A percentile compares a stretch with the other conserved stretches of the same genome.
Evolutionary conservation across 306 rosid genomes (phyloP).

Genomic region (Quercus suber): DNA sequence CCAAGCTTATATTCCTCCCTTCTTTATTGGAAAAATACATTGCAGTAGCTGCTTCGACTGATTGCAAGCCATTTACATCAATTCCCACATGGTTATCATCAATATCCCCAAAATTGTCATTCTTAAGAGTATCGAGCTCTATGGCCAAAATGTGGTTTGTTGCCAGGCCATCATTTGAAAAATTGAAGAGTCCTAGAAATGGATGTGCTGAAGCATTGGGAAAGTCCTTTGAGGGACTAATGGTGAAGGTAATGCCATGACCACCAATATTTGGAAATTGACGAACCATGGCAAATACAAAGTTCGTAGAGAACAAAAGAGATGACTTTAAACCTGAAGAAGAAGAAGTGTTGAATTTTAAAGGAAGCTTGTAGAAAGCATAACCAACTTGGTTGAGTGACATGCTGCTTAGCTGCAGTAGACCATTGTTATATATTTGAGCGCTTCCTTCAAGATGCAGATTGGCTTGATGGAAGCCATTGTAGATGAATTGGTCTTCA

Average conservation of each 20-base stretch:
- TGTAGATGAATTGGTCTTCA: too few relatives aligned
- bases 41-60: not conserved
- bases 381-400: too few relatives aligned
- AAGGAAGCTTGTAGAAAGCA: too few relatives aligned
- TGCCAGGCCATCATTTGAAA: not conserved
- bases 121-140: conserved; percentile 8
- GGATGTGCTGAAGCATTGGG: not conserved
- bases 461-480: too few relatives aligned
- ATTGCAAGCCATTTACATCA: conserved; percentile 23
- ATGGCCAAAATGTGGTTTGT: conserved; percentile 32
- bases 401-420: too few relatives aligned
- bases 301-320: too few relatives aligned
- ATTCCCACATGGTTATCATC: conserved; percentile 25
- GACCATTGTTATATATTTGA: too few relatives aligned
- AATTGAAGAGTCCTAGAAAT: not conserved
- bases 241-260: conserved; percentile 28
- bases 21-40: not conserved
- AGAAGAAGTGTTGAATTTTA: too few relatives aligned
- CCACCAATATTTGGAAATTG: not conserved
- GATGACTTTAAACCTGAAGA: too few relatives aligned
- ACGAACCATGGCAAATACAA: too few relatives aligned
- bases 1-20: not conserved
- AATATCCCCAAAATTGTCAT: not conserved
- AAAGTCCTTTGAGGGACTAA: conserved; percentile 19
- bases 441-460: too few relatives aligned